Base-by-base conservation (phyloP, 2,329 filamentous ascomycete species). In the Trichoderma polysporum region DNA sequence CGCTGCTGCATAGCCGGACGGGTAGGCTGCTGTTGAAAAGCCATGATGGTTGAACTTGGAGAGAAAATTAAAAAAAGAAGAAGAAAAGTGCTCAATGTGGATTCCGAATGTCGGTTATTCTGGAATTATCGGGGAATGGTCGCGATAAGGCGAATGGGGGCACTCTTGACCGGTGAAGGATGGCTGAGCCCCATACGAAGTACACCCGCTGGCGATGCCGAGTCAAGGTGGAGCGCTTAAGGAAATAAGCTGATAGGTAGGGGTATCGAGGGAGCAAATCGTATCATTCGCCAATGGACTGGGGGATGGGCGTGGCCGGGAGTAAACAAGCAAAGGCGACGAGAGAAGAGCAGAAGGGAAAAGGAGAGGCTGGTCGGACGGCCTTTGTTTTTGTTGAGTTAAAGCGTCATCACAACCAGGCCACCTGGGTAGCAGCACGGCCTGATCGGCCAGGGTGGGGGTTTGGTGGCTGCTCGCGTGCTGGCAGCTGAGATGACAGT, bases 11-110 rank as follows among this genome's bases (percentile, higher is more conserved):
- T 77, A 33, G 81, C 76, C 71, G 85, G 84, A 68, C 84, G 82
- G 41, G 85, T 84, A 53, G 86, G 83, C 72, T 87, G 87, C 72
- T 87, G 87, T 69, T 87, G 87, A 72, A 89, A 88, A 69, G 86
- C 84, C 85, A 87, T 88, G 67, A 56, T 71, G 66, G 56, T 10
- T 39, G 50, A 25, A 12, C 4, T 53, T n/a, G 50, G 12, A 35
- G n/a, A 17, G 39, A 33, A 35, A n/a, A 17, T 19, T 19, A 45
- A 13, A 35, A 13, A 15, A 7, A 41, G 39, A 29, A 33, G 35
- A 39, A 22, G 27, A 47, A 39, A 62, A 25, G 27, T 19, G 33
- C 25, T 59, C 58, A 35, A 54, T 58, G 64, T 52, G 67, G 49
- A 65, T 53, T 61, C 33, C 50, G 27, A 64, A 39, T 25, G 60